Evolutionary conservation across 1,284 basidiomycete species (phyloP), one percentile per base, ranked within the genome.

Genomic region (Moniliophthora roreri): DNA sequence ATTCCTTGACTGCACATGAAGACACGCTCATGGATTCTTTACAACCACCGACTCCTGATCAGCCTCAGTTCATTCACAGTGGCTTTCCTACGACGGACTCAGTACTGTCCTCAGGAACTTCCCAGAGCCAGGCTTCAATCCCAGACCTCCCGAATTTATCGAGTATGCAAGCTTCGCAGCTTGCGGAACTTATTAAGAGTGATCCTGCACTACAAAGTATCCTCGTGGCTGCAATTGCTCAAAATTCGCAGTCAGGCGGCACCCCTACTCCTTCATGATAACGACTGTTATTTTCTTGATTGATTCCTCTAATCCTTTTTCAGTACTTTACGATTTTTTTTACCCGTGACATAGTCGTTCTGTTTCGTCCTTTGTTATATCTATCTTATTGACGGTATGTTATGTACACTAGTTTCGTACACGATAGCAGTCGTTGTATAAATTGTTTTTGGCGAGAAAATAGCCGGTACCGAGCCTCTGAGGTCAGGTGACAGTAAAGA

Each of bases 201-300:
- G 71, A 76, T 53, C 65, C 72, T 6, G 65, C 71, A 32, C 58
- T 74, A 45, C 60, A 67, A 18, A 66, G 70, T 35, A 62, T 70
- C 20, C 65, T 72, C 11, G 54, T 67, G 53, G 63, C 68, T 50
- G 68, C 68, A 13, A 55, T 71, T 51, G 61, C 26, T 5, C 26
- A 23, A 26, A 26, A 39, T 7, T 4, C 24, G 6, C 11, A 46
- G 24, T 28, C 10, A 6, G 18, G 20, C 11, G 24, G 20, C 4
- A 21, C 21, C 24, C 13, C 41, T 2, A 24, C 15, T n/a, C 39
- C 36, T 11, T 40, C 39, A 5, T 40, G 16, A 40, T 11, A 15
- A 37, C 11, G 10, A 16, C 13, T 46, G 5, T 11, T n/a, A 28
- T 28, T 28, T 26, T 21, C 21, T 18, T 13, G 4, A 10, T 11